Evolutionary conservation across 352 stramenopile species (phyloP).

Genomic region (Thraustochytrium sp.): DNA sequence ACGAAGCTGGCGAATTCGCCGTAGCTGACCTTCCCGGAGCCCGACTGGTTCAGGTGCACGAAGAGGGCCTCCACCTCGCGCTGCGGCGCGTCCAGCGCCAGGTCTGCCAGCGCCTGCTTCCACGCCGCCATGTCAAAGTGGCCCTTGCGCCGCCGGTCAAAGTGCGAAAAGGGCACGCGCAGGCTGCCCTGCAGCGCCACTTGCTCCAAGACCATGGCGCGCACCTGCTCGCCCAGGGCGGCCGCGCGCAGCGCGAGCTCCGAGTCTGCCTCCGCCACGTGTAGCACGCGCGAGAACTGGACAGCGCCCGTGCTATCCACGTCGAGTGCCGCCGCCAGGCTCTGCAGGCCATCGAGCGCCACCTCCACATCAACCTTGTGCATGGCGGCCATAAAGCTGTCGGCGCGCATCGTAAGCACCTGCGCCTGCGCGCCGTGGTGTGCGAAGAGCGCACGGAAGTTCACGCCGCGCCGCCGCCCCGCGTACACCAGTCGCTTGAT

Average conservation of each 20-base stretch:
- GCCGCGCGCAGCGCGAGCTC: not conserved
- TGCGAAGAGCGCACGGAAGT: conserved; percentile 2
- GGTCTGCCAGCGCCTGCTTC: not conserved
- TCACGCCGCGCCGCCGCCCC: not conserved
- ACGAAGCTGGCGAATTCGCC: conserved; percentile 23
- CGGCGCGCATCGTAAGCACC: not conserved
- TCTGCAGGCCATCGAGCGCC: not conserved
- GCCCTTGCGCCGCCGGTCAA: conserved; percentile 25
- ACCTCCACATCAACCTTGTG: conserved; percentile 6
- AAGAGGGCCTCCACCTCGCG: not conserved
- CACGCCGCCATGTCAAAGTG: conserved; percentile 29
- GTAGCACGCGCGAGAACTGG: not conserved
- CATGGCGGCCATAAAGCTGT: not conserved
- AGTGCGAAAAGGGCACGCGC: conserved; percentile 14
- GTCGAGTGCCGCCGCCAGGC: not conserved
- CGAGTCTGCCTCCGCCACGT: not conserved
- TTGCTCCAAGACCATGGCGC: not conserved
- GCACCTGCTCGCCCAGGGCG: not conserved
- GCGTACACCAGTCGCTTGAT: not conserved
- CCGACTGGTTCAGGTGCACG: not conserved
- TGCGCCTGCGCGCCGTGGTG: not conserved
- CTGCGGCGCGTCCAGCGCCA: not conserved
- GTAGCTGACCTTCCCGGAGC: not conserved
- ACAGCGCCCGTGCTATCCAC: not conserved
- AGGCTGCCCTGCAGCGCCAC: not conserved